Evolutionary conservation across 1,139 yeast species (phyloP).

Genomic region (Kurtzmaniella quercitrusa): DNA sequence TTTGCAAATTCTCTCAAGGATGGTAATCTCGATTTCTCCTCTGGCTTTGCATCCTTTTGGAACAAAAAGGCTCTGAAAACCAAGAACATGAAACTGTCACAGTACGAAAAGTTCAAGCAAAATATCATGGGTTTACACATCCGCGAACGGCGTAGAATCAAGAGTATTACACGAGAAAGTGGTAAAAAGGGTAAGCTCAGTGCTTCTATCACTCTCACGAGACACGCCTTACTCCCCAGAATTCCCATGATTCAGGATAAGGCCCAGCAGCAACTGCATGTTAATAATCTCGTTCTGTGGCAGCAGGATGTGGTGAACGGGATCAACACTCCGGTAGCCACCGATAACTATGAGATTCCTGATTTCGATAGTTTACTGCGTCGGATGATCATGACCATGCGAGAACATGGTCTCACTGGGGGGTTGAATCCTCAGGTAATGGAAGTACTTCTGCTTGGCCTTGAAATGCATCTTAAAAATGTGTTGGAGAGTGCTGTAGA

Average conservation of each 20-base stretch:
- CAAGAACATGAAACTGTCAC: slow-evolving; percentile 49
- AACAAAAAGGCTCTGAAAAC: slow-evolving; percentile 39
- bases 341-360: slow-evolving; percentile 79
- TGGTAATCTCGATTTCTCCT: slow-evolving; percentile 43
- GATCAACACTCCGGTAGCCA: slow-evolving; percentile 76
- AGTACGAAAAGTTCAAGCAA: slow-evolving; percentile 76
- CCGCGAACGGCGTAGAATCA: slow-evolving; percentile 79
- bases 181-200: slow-evolving; percentile 74
- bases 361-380: slow-evolving; percentile 68
- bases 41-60: slow-evolving; percentile 58
- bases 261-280: slow-evolving; percentile 45
- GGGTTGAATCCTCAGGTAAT: slow-evolving; percentile 68
- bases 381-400: slow-evolving; percentile 75
- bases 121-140: slow-evolving; percentile 86
- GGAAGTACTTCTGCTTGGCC: slow-evolving; percentile 72
- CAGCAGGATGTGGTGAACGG: slow-evolving; percentile 91
- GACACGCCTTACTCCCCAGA: slow-evolving; percentile 82
- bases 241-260: slow-evolving; percentile 74
- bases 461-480: slow-evolving; percentile 74
- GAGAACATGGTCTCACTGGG: slow-evolving; percentile 91
- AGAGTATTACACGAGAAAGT: slow-evolving; percentile 75
- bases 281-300: slow-evolving; percentile 71
- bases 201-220: slow-evolving; percentile 73
- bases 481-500: slow-evolving; percentile 75
- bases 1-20: slow-evolving; percentile 82